These are phyloP conservation scores for Pyricularia sp. DNA, from an alignment of 2,329 filamentous ascomycete genomes.

Conservation along the genomic window DNA sequence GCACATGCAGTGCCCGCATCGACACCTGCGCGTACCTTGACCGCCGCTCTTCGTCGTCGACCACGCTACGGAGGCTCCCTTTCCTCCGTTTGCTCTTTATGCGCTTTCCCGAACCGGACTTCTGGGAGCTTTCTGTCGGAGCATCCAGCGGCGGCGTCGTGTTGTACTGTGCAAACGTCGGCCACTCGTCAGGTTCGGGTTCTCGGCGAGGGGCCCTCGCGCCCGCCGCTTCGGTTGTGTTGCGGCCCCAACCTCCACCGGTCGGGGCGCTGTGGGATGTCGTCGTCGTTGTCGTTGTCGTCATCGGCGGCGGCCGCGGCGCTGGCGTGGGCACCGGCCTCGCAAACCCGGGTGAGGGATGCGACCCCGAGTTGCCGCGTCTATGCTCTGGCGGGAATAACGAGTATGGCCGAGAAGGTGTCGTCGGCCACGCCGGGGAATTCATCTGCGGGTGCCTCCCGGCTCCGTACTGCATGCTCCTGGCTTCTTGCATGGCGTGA, in stretches of 20 bases:
- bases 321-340: not conserved
- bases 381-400: not conserved
- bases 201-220: not conserved
- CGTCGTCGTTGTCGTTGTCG: no score
- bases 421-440: not conserved
- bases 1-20: constrained; percentile 8
- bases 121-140: not conserved
- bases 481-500: not conserved
- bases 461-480: not conserved
- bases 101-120: not conserved
- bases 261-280: not conserved
- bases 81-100: not conserved
- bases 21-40: not conserved
- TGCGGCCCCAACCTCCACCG: no score
- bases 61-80: not conserved
- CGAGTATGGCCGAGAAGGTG: not conserved
- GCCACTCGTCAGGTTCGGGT: not conserved
- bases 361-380: not conserved
- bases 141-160: not conserved
- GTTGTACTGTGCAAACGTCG: not conserved
- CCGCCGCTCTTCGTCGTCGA: constrained; percentile 2
- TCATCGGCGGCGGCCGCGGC: no score
- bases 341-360: not conserved
- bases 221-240: not conserved
- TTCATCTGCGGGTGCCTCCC: not conserved